Conservation (phyloP, 2,329 filamentous ascomycete species). For the Hymenoscyphus salicellus region DNA sequence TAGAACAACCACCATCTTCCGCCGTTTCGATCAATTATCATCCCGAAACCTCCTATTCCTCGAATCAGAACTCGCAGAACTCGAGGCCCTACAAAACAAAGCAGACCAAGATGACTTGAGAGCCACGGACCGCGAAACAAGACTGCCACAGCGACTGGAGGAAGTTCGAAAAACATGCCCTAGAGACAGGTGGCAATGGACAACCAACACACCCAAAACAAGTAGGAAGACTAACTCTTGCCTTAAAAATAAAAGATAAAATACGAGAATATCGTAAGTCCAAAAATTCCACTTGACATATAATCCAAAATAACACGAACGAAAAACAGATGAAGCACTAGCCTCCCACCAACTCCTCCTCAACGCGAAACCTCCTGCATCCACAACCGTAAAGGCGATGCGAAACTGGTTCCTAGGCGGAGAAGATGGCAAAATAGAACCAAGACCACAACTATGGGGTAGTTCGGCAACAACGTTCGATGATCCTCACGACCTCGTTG, state of each 20-base stretch:
- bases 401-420: constrained; percentile 24
- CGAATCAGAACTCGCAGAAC: constrained; percentile 24
- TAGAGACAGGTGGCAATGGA: not conserved
- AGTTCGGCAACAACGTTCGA: constrained; percentile 19
- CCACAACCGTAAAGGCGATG: constrained; percentile 23
- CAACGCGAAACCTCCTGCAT: constrained; percentile 13
- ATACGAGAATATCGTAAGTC: constrained; percentile 24
- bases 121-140: not conserved
- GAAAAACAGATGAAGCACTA: constrained; percentile 19
- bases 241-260: constrained; percentile 17
- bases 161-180: not conserved
- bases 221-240: not conserved
- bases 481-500: constrained; percentile 29
- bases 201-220: not conserved
- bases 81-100: constrained; percentile 15
- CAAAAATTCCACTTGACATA: not conserved
- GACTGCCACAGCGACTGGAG: not conserved
- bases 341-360: constrained; percentile 20
- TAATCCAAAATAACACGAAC: not conserved
- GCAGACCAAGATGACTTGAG: constrained; percentile 16
- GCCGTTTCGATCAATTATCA: constrained; percentile 24
- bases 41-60: constrained; percentile 24
- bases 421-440: not conserved
- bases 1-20: constrained; percentile 23
- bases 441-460: constrained; percentile 26